phyloP scores from a whole-genome alignment of 2,329 filamentous ascomycete genomes.

The Apiospora marii region DNA sequence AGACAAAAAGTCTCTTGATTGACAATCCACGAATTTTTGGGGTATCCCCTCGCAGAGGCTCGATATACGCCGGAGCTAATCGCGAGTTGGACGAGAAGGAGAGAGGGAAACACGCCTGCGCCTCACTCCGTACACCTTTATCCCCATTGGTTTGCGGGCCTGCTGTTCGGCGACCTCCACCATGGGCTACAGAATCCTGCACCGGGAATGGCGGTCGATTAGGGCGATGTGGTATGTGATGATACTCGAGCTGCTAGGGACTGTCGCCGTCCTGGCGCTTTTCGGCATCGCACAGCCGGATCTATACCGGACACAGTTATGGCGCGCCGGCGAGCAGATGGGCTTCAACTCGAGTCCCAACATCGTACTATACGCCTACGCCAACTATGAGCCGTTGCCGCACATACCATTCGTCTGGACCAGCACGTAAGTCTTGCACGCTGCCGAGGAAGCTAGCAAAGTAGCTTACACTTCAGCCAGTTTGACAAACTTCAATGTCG shows the following conservation, averaged over 20 bases:
- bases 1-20: conserved; percentile 3
- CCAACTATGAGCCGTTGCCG: conserved; percentile 71
- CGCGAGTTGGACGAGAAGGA: background rate
- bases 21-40: background rate
- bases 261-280: conserved; percentile 71
- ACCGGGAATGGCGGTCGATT: conserved; percentile 65
- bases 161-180: conserved; percentile 35
- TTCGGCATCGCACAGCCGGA: conserved; percentile 79
- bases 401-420: conserved; percentile 77
- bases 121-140: background rate
- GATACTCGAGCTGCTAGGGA: conserved; percentile 69
- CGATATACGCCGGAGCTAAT: background rate
- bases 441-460: background rate
- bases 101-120: background rate
- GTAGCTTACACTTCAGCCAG: conserved; percentile 49
- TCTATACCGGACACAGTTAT: conserved; percentile 74
- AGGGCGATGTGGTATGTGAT: conserved; percentile 70
- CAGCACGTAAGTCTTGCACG: conserved; percentile 63
- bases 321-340: conserved; percentile 74
- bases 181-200: conserved; percentile 64
- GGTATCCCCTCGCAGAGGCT: background rate
- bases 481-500: conserved; percentile 78
- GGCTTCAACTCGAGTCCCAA: conserved; percentile 78
- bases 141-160: conserved; percentile 4
- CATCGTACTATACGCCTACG: conserved; percentile 75